Conservation (phyloP, 1,284 basidiomycete genomes). For the Cutaneotrichosporon cutaneum region DNA sequence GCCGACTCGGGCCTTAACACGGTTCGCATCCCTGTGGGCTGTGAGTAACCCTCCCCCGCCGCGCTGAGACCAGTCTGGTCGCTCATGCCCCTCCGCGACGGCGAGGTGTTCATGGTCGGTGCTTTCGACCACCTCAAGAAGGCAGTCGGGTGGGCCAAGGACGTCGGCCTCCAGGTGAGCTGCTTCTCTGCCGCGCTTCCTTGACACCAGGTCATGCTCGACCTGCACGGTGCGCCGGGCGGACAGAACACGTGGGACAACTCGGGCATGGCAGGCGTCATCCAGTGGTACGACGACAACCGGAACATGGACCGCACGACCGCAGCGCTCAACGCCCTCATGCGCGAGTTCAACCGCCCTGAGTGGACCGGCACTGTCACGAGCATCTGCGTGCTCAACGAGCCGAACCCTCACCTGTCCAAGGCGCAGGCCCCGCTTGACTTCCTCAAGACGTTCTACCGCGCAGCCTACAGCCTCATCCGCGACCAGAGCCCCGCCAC, state of each 20-base stretch:
- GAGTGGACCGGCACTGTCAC: slow-evolving; percentile 46
- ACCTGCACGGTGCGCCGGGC: slow-evolving; percentile 73
- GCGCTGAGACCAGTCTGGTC: slow-evolving; percentile 54
- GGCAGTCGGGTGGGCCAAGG: slow-evolving; percentile 75
- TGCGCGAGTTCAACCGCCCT: slow-evolving; percentile 47
- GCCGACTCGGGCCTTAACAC: slow-evolving; percentile 77
- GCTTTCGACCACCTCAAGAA: slow-evolving; percentile 51
- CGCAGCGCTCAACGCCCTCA: slow-evolving; percentile 64
- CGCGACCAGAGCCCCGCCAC: slow-evolving; percentile 10
- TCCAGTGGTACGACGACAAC: slow-evolving; percentile 68
- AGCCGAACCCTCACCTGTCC: slow-evolving; percentile 13
- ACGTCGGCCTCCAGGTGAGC: slow-evolving; percentile 66
- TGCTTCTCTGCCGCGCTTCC: not conserved
- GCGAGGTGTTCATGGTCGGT: slow-evolving; percentile 63
- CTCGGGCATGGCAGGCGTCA: slow-evolving; percentile 68
- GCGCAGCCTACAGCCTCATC: slow-evolving; percentile 10
- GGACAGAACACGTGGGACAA: slow-evolving; percentile 80
- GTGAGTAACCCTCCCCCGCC: not conserved
- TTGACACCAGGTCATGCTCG: slow-evolving; percentile 57
- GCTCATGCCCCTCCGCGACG: slow-evolving; percentile 38
- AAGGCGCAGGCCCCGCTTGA: not conserved
- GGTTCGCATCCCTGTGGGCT: slow-evolving; percentile 73
- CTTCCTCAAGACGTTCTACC: slow-evolving; percentile 56
- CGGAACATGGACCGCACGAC: slow-evolving; percentile 70
- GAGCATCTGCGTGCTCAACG: slow-evolving; percentile 31